These are phyloP conservation scores for Vanilla planifolia DNA, from an alignment of 106 monocot genomes.

Conservation along the genomic window DNA sequence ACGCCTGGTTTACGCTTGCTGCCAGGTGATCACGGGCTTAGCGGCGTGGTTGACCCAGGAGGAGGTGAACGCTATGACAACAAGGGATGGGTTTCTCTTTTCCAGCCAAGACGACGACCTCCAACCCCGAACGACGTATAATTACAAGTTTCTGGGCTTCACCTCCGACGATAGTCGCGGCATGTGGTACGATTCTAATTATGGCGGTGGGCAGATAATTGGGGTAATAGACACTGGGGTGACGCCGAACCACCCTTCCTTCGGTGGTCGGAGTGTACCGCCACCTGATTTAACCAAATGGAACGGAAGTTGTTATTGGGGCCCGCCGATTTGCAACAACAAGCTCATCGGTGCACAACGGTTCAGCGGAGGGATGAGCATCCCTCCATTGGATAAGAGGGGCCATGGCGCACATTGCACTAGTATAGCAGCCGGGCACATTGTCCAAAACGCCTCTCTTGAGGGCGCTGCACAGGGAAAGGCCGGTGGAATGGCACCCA, in stretches of 20 bases:
- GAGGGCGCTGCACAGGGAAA: neutral
- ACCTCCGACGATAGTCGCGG: neutral
- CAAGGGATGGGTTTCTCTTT: constrained; percentile 17
- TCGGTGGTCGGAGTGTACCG: constrained; percentile 9
- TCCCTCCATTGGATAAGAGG: neutral
- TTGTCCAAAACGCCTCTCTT: neutral
- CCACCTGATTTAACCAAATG: constrained; percentile 30
- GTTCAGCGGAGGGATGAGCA: neutral
- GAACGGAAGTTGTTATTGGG: constrained; percentile 45
- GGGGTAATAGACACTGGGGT: constrained; percentile 35
- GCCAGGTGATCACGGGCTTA: constrained; percentile 13
- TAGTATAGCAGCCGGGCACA: constrained; percentile 4
- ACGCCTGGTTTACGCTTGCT: constrained; percentile 16
- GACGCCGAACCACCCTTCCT: constrained; percentile 24
- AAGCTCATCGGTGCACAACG: constrained; percentile 43
- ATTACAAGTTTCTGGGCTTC: constrained; percentile 22
- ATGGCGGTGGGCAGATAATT: constrained; percentile 1
- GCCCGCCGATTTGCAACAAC: constrained; percentile 29
- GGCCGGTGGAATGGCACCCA: constrained; percentile 5
- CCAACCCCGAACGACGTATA: constrained; percentile 18
- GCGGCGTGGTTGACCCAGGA: constrained; percentile 6
- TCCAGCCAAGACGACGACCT: constrained; percentile 8
- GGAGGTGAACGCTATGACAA: neutral
- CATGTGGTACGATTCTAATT: neutral
- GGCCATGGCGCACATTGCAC: constrained; percentile 4